Percentiles rank a stretch among this genome's conserved stretches.
phyloP scores from a whole-genome alignment of 2,329 filamentous ascomycete species.

The Diplodia sapinea region DNA sequence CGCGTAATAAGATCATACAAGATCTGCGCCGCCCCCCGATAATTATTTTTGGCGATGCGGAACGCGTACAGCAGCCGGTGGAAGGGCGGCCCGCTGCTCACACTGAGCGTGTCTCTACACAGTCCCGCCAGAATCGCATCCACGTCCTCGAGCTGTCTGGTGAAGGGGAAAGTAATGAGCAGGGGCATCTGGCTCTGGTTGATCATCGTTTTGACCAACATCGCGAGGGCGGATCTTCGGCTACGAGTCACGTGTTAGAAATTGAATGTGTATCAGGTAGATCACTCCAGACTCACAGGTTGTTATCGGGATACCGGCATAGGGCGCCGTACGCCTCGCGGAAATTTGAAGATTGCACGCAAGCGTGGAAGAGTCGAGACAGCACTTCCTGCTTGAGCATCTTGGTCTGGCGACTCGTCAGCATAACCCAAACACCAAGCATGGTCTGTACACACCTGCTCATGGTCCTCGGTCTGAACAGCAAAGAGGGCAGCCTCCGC shows the following conservation, averaged over 20 bases:
- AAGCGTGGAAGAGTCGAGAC: conserved; percentile 81
- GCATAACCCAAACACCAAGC: not conserved
- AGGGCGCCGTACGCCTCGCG: conserved; percentile 82
- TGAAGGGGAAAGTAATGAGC: conserved; percentile 77
- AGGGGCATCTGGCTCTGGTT: conserved; percentile 42
- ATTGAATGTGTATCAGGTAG: conserved; percentile 2
- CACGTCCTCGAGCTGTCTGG: conserved; percentile 75
- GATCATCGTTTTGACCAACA: conserved; percentile 59
- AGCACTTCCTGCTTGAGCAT: conserved; percentile 65
- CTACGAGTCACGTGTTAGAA: conserved; percentile 36
- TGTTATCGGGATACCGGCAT: conserved; percentile 71
- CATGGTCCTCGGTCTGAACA: conserved; percentile 31
- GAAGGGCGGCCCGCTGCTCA: conserved; percentile 69
- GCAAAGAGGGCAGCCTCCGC: conserved; percentile 64
- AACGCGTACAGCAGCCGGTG: conserved; percentile 92
- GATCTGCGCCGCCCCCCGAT: conserved; percentile 73
- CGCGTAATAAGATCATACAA: conserved; percentile 62
- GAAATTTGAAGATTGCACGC: conserved; percentile 78
- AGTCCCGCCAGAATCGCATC: conserved; percentile 77
- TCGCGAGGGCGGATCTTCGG: conserved; percentile 72
- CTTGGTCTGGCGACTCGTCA: conserved; percentile 1
- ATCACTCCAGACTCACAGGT: conserved; percentile 56
- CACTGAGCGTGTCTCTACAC: conserved; percentile 71
- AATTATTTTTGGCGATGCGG: conserved; percentile 82
- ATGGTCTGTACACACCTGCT: not conserved